These are phyloP conservation scores for Brettanomyces naardenensis DNA, from an alignment of 805 yeast genomes.

Conservation along the genomic window DNA sequence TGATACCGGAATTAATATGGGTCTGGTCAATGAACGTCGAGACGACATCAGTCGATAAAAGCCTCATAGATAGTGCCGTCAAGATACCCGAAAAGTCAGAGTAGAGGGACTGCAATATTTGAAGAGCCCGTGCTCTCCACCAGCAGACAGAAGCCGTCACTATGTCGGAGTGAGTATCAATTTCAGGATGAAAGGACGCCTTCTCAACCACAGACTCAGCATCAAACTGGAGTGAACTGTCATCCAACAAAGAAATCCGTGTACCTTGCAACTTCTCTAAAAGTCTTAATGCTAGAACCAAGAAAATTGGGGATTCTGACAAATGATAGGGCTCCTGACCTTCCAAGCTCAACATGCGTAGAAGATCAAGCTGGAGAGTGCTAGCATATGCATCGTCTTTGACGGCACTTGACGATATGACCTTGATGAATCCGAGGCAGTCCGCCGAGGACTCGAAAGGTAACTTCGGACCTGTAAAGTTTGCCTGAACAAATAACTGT, in stretches of 20 bases:
- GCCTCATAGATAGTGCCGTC: constrained; percentile 32
- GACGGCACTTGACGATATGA: constrained; percentile 16
- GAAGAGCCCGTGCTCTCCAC: constrained; percentile 72
- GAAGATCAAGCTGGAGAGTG: constrained; percentile 3
- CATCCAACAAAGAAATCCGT: constrained; percentile 21
- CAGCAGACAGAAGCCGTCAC: constrained; percentile 46
- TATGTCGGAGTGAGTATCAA: constrained; percentile 20
- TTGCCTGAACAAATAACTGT: constrained; percentile 65
- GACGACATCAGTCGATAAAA: constrained; percentile 29
- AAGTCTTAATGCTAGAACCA: constrained; percentile 34
- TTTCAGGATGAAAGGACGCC: constrained; percentile 11
- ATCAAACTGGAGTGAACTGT: constrained; percentile 8
- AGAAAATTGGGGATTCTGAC: constrained; percentile 39
- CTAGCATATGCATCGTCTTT: constrained; percentile 15
- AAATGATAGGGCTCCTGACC: constrained; percentile 71
- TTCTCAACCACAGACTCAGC: constrained; percentile 16
- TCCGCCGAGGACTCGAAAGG: constrained; percentile 22
- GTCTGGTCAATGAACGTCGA: constrained; percentile 27
- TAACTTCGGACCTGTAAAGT: constrained; percentile 76
- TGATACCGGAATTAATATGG: constrained; percentile 21
- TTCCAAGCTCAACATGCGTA: constrained; percentile 14
- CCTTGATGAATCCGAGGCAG: constrained; percentile 7
- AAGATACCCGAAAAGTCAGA: constrained; percentile 47
- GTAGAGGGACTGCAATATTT: constrained; percentile 55
- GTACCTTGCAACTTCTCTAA: constrained; percentile 32